phyloP scores from a whole-genome alignment of 2,329 filamentous ascomycete species.

The Pyricularia pennisetigena region DNA sequence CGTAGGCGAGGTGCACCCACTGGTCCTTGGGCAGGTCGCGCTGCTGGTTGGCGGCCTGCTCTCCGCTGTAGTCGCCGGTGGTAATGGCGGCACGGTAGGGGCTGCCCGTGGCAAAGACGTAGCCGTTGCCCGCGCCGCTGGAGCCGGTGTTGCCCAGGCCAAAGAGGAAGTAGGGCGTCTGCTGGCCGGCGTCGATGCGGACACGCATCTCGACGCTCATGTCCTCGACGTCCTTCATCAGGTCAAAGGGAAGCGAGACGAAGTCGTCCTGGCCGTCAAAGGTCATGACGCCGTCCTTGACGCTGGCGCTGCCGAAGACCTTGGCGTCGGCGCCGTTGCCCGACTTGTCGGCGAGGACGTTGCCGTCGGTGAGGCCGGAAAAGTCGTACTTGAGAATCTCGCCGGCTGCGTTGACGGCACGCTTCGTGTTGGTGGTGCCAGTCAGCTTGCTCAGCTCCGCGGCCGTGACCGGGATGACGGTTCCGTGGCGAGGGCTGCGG shows the following conservation, averaged over 20 bases:
- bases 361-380: conserved; percentile 5
- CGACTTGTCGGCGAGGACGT: conserved; percentile 11
- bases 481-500: conserved; percentile 40
- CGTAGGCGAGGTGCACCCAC: conserved; percentile 14
- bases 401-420: conserved; percentile 8
- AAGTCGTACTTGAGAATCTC: conserved; percentile 15
- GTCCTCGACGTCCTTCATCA: conserved; percentile 11
- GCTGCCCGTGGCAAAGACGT: conserved; percentile 14
- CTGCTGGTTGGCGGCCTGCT: conserved; percentile 10
- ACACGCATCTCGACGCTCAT: conserved; percentile 12
- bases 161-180: conserved; percentile 15
- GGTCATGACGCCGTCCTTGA: conserved; percentile 9
- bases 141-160: conserved; percentile 13
- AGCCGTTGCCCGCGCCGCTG: conserved; percentile 11
- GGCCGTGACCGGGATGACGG: conserved; percentile 40
- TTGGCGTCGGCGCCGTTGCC: conserved; percentile 13
- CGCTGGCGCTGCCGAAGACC: conserved; percentile 11
- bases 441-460: conserved; percentile 27
- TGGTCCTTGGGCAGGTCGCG: conserved; percentile 10
- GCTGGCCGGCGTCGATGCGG: conserved; percentile 11
- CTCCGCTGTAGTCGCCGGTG: conserved; percentile 11
- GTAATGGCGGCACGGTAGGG: conserved; percentile 14
- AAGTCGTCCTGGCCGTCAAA: conserved; percentile 16
- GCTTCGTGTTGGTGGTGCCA: conserved; percentile 9
- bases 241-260: conserved; percentile 13